Conservation (phyloP, 2,329 filamentous ascomycete genomes). For the Akanthomyces dipterigenus region DNA sequence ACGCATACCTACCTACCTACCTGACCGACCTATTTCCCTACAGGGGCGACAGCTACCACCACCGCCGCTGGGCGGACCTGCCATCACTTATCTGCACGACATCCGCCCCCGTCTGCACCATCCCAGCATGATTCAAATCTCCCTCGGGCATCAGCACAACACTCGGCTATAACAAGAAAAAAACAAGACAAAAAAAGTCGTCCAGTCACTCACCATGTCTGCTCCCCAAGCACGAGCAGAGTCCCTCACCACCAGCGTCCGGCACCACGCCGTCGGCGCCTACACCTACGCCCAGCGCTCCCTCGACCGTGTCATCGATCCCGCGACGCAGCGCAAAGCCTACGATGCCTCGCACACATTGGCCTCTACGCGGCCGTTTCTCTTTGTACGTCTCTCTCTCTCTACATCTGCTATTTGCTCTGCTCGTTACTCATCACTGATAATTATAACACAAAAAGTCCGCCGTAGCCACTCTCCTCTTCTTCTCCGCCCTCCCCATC, state of each 20-base stretch:
- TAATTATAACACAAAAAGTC: constrained; percentile 41
- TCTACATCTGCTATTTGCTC: constrained; percentile 11
- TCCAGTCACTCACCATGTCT: constrained; percentile 6
- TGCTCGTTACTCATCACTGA: neutral
- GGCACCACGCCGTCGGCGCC: constrained; percentile 29
- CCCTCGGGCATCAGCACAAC: neutral
- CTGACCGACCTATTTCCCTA: too few species aligned
- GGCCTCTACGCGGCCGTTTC: constrained; percentile 57
- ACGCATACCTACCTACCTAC: too few species aligned
- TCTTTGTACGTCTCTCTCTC: constrained; percentile 49
- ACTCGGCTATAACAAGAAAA: neutral
- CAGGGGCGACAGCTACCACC: too few species aligned
- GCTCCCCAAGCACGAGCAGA: neutral
- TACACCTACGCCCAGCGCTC: constrained; percentile 36
- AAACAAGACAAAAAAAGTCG: neutral
- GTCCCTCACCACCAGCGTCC: constrained; percentile 20
- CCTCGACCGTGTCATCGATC: constrained; percentile 48
- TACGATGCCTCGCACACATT: constrained; percentile 49
- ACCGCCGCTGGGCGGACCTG: too few species aligned
- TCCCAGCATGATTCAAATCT: too few species aligned
- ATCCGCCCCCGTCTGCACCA: too few species aligned
- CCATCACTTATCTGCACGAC: too few species aligned
- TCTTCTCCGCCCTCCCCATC: constrained; percentile 60
- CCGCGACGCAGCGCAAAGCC: constrained; percentile 51
- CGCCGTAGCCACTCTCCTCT: constrained; percentile 58